Evolutionary conservation across 148 eudicot species (phyloP).

Genomic region (Rhododendron henanense): DNA sequence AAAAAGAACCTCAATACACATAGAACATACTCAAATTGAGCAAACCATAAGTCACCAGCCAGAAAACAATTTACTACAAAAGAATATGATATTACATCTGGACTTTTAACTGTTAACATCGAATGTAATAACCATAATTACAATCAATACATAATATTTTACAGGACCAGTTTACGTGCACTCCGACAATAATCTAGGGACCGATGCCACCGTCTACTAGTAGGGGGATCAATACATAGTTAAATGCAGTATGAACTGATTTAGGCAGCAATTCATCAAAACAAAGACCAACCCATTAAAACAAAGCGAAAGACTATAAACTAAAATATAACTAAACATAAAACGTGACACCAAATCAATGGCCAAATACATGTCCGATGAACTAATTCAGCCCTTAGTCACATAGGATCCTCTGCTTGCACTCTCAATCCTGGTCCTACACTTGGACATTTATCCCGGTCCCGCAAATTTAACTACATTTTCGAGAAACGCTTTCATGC

Average conservation of each 20-base stretch:
- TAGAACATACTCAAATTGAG: background rate
- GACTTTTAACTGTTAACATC: background rate
- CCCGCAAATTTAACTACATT: background rate
- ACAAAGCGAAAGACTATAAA: background rate
- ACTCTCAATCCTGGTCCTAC: background rate
- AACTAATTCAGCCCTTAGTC: background rate
- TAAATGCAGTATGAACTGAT: background rate
- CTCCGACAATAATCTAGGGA: background rate
- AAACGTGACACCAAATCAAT: background rate
- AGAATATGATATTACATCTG: background rate
- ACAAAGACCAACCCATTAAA: background rate
- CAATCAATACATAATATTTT: background rate
- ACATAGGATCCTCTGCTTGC: background rate
- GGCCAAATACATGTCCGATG: background rate
- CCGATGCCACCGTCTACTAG: background rate
- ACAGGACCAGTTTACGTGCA: background rate
- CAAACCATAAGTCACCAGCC: constrained; percentile 5
- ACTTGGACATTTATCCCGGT: background rate
- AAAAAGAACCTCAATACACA: background rate
- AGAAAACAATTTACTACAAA: background rate
- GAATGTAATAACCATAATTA: background rate
- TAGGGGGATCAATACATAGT: too few relatives aligned
- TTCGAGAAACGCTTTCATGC: background rate
- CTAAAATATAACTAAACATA: background rate
- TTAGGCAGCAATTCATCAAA: background rate